These are phyloP conservation scores for Saccharomyces hybrid DNA, from an alignment of 1,139 yeast species.

Conservation along the genomic window DNA sequence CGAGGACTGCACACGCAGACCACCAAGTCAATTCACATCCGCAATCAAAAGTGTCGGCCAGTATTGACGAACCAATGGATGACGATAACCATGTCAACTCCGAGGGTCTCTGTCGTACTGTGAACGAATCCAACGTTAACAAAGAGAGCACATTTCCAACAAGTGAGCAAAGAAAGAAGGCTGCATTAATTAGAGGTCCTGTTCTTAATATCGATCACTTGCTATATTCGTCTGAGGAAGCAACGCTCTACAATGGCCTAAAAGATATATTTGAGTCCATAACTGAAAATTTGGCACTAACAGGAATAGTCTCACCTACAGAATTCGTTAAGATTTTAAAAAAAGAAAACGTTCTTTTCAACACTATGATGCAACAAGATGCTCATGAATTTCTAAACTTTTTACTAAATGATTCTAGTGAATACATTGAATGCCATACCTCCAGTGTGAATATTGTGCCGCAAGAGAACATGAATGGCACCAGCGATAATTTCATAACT, in stretches of 20 bases:
- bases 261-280: conserved; percentile 83
- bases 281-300: conserved; percentile 58
- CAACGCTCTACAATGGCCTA: conserved; percentile 62
- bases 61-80: not conserved
- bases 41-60: not conserved
- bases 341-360: conserved; percentile 72
- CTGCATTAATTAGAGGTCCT: conserved; percentile 79
- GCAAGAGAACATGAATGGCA: conserved; percentile 14
- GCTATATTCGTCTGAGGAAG: conserved; percentile 11
- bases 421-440: conserved; percentile 32
- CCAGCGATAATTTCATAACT: conserved; percentile 36
- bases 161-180: conserved; percentile 70
- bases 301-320: conserved; percentile 81
- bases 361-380: conserved; percentile 94
- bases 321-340: conserved; percentile 68
- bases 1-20: not conserved
- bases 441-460: not conserved
- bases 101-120: not conserved
- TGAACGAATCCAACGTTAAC: conserved; percentile 3
- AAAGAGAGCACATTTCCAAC: conserved; percentile 17
- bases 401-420: conserved; percentile 73
- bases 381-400: conserved; percentile 95
- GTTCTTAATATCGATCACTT: conserved; percentile 66
- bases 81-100: not conserved
- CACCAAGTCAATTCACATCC: not conserved